Percentiles rank a stretch among this genome's conserved stretches.
These are phyloP conservation scores for Rosa chinensis DNA, from an alignment of 306 rosid genomes.

Conservation along the genomic window DNA sequence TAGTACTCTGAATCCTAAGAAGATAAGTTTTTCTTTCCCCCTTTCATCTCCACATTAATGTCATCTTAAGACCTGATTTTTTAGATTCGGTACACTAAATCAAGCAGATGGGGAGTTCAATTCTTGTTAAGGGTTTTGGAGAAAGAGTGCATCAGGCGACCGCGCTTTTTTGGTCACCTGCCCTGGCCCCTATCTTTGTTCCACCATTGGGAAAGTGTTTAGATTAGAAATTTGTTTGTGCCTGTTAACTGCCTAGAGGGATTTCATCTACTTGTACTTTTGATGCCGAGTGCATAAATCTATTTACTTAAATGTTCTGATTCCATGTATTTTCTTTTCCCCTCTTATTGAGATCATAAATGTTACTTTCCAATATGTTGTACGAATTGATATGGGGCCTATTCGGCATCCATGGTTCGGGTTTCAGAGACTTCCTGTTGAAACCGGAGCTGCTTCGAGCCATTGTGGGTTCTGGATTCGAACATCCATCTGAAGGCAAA, in stretches of 20 bases:
- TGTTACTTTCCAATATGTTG: neutral
- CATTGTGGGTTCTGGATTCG: constrained; percentile 77
- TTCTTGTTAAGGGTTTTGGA: neutral
- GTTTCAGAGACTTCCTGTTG: constrained; percentile 77
- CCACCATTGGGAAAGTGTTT: neutral
- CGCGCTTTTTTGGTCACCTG: neutral
- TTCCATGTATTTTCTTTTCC: neutral
- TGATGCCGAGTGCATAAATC: neutral
- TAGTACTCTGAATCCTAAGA: neutral
- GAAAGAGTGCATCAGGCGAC: neutral
- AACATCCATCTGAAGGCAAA: constrained; percentile 89
- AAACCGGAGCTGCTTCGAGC: constrained; percentile 84
- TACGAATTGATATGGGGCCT: constrained; percentile 52
- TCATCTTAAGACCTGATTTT: neutral
- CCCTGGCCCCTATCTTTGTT: neutral
- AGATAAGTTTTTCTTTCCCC: neutral
- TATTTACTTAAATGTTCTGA: neutral
- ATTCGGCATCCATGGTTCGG: constrained; percentile 75
- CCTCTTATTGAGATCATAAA: neutral
- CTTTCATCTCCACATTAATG: no score
- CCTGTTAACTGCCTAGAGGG: neutral
- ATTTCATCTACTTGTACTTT: neutral
- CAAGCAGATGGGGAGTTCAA: neutral
- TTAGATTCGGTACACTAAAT: neutral
- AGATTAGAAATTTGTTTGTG: neutral